A percentile compares a stretch with the other conserved stretches of the same genome.
Conservation (phyloP, 345 rosid species). For the Camelina hispida region DNA sequence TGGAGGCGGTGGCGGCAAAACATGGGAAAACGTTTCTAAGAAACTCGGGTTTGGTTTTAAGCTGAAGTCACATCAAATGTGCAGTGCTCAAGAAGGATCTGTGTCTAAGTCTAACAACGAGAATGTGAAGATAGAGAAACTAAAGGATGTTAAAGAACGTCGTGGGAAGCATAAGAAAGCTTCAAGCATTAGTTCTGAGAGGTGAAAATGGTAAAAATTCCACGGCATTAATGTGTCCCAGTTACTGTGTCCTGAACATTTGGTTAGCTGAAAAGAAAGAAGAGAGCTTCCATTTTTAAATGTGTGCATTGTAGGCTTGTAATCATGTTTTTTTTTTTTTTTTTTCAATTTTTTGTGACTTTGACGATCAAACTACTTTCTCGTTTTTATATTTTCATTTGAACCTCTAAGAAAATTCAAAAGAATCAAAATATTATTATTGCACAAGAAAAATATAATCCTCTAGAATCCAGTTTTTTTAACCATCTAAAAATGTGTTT, state of each 20-base stretch:
- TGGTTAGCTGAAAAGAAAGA: conserved; percentile 4
- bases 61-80: conserved; percentile 86
- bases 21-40: conserved; percentile 65
- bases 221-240: conserved; percentile 21
- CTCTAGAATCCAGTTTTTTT: not conserved
- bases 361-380: conserved; percentile 5
- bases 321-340: not conserved
- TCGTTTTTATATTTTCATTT: not conserved
- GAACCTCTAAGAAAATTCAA: not conserved
- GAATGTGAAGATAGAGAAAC: conserved; percentile 61
- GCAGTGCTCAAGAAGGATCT: conserved; percentile 92
- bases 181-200: conserved; percentile 49
- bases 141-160: conserved; percentile 59
- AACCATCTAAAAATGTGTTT: not conserved
- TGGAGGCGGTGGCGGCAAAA: conserved; percentile 54
- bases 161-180: conserved; percentile 69
- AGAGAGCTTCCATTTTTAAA: conserved; percentile 34
- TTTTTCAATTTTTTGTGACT: conserved; percentile 18
- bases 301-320: conserved; percentile 41
- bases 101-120: conserved; percentile 67
- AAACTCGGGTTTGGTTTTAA: conserved; percentile 73
- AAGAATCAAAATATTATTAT: not conserved
- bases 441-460: not conserved
- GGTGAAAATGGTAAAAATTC: conserved; percentile 38
- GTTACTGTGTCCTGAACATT: conserved; percentile 20